phyloP scores from a whole-genome alignment of 1,139 yeast genomes.

The Yamadazyma kanchanaburiensis region DNA sequence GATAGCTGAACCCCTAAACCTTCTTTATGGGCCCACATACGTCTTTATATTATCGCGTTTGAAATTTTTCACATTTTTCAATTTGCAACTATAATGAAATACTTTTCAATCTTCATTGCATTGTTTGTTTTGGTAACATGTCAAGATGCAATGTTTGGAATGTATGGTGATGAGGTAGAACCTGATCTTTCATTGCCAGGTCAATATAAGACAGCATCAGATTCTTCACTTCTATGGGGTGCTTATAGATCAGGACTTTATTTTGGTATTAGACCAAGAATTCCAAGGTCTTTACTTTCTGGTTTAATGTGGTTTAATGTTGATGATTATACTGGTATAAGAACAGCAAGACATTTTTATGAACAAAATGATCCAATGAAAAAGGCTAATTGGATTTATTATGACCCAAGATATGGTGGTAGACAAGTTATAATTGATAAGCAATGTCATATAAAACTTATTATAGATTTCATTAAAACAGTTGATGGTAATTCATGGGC shows the following conservation, averaged over 20 bases:
- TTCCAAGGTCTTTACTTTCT: constrained; percentile 71
- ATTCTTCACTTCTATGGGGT: constrained; percentile 67
- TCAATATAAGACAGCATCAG: constrained; percentile 25
- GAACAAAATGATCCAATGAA: constrained; percentile 71
- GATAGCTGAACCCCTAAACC: constrained; percentile 41
- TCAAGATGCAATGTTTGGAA: too few species aligned
- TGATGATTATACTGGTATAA: constrained; percentile 56
- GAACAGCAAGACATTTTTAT: constrained; percentile 70
- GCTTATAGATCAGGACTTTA: constrained; percentile 88
- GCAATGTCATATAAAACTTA: constrained; percentile 59
- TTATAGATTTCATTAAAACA: constrained; percentile 74
- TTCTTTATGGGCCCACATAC: constrained; percentile 41
- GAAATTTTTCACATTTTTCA: too few species aligned
- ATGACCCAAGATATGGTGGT: constrained; percentile 89
- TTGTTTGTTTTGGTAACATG: too few species aligned
- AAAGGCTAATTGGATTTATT: constrained; percentile 81
- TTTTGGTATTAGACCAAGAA: constrained; percentile 78
- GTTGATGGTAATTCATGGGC: constrained; percentile 78
- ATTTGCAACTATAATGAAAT: too few species aligned
- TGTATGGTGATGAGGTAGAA: too few species aligned
- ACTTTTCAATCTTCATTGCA: too few species aligned
- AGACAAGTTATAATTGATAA: constrained; percentile 68
- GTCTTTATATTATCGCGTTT: too few species aligned
- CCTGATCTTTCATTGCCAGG: constrained; percentile 14
- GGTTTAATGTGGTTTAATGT: constrained; percentile 91